A percentile compares a stretch with the other conserved stretches of the same genome.
These are phyloP conservation scores for Penstemon newberryi DNA, from an alignment of 257 asterid genomes.

Conservation along the genomic window DNA sequence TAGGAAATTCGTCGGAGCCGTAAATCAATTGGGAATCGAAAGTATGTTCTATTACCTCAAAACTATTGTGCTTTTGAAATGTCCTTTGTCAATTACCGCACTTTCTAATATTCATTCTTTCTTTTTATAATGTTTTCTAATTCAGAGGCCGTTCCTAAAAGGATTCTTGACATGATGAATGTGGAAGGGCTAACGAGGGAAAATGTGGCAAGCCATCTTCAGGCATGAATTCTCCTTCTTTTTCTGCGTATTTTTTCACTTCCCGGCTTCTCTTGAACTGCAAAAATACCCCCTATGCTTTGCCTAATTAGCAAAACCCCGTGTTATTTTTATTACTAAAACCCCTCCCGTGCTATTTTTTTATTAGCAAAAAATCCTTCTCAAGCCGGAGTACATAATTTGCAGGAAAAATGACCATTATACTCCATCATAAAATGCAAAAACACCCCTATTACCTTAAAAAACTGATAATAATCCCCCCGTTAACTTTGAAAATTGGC, in stretches of 20 bases:
- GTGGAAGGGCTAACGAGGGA: slow-evolving; percentile 66
- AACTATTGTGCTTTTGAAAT: background rate
- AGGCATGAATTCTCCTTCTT: slow-evolving; percentile 35
- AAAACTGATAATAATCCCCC: no score
- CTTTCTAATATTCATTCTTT: background rate
- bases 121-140: background rate
- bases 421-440: no score
- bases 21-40: slow-evolving; percentile 60
- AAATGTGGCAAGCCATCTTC: slow-evolving; percentile 78
- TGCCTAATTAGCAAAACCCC: no score
- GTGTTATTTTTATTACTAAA: no score
- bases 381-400: no score
- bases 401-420: no score
- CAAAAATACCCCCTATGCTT: no score
- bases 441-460: no score
- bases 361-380: no score
- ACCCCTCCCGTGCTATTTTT: no score
- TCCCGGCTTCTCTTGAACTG: background rate
- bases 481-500: no score
- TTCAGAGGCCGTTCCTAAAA: slow-evolving; percentile 73
- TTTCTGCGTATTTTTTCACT: slow-evolving; percentile 1
- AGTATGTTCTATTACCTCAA: slow-evolving; percentile 40
- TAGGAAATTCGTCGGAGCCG: slow-evolving; percentile 59
- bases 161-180: slow-evolving; percentile 75
- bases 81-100: background rate